Base-by-base conservation (phyloP, 2,329 filamentous ascomycete genomes). In the Hypoxylon sp. region DNA sequence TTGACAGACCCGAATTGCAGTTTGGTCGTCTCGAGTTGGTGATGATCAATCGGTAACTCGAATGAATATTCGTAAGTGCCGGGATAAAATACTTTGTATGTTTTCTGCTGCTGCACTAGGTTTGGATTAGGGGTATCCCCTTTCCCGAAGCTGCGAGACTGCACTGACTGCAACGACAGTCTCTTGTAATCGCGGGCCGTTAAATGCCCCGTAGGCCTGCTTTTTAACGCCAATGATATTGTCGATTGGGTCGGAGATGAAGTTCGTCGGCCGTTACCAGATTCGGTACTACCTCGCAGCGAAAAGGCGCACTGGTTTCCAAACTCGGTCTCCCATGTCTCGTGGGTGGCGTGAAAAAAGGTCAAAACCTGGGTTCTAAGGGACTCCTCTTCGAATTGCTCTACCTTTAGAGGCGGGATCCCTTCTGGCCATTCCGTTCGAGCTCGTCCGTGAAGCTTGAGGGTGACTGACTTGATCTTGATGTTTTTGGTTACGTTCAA, bases 351-450 rank as follows among this genome's bases (percentile, higher is more conserved):
- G 65, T 97, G 95, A 78, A 97, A 99, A 68, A 97, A 97, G 0
- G 88, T 93, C 73, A 91, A 86, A 12, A 86, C 93, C 66, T 97
- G 92, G 29, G 89, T 93, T 71, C 95, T 87, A 52, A 97, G 79
- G 3, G 86, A 90, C 61, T 94, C 89, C 57, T 90, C 89, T 67
- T 97, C 91, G 63, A 84, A 88, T 43, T 90, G 85, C 29, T 96
- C 89, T 1, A 87, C 81, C 70, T 96, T 96, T 49, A 87, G 81
- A 0, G 92, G 91, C 2, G 94, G 93, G 20, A 97, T 94, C 40
- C 91, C 91, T 75, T 97, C 94, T 11, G 94, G 93, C 94, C 94
- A 99, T 67, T 96, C 91, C 1, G 94, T 97, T 58, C 88, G 83
- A 2, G 91, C 90, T 67, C 86, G 88, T 20, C 93, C 94, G 29